Evolutionary conservation across 2,329 filamentous ascomycete genomes (phyloP).

Genomic region (Colletotrichum destructivum): DNA sequence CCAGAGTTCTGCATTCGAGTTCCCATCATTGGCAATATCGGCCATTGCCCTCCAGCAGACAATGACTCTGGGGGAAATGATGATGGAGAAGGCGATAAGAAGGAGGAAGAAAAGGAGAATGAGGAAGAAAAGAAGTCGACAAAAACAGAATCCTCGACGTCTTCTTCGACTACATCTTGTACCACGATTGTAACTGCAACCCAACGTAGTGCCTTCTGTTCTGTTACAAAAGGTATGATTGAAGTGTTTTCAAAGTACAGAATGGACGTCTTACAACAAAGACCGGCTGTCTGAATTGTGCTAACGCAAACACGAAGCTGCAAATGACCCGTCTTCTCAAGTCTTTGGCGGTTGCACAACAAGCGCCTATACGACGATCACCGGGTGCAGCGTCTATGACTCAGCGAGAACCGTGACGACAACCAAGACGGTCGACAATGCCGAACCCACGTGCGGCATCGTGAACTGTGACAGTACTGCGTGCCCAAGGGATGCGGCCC

Average conservation of each 20-base stretch:
- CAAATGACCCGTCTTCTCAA: too few species aligned
- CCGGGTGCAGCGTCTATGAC: not conserved
- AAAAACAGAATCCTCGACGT: not conserved
- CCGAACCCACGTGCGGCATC: not conserved
- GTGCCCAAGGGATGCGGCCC: not conserved
- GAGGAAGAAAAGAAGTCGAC: not conserved
- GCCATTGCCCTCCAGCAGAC: not conserved
- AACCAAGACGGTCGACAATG: not conserved
- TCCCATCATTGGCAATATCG: not conserved
- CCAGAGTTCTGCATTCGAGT: conserved; percentile 2
- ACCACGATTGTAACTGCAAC: not conserved
- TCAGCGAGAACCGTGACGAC: not conserved
- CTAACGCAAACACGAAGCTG: too few species aligned
- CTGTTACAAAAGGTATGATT: not conserved
- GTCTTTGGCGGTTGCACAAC: not conserved
- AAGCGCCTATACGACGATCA: conserved; percentile 5
- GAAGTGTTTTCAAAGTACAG: too few species aligned
- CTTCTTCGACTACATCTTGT: not conserved
- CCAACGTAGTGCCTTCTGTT: not conserved
- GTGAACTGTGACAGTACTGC: not conserved
- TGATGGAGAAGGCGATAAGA: not conserved
- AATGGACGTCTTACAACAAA: too few species aligned
- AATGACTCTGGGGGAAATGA: not conserved
- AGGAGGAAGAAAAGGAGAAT: not conserved
- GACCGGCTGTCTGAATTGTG: too few species aligned